Conservation (phyloP, 495 filamentous ascomycete genomes). For the Annulohypoxylon bovei region DNA sequence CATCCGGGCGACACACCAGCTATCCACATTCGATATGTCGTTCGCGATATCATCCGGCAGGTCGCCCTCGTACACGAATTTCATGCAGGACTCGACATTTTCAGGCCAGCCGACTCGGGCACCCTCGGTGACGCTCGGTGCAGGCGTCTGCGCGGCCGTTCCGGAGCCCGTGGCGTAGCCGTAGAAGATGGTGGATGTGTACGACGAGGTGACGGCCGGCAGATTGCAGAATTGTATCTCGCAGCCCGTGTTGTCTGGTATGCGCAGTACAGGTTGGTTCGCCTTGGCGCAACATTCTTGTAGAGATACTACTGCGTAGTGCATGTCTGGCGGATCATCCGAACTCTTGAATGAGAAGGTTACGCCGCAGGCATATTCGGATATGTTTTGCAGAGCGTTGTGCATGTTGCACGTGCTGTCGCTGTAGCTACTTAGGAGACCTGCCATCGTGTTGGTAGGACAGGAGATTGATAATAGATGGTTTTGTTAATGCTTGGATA, state of each 20-base stretch:
- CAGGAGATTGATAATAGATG: background rate
- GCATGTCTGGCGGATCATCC: conserved; percentile 39
- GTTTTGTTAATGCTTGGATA: background rate
- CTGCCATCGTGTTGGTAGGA: conserved; percentile 20
- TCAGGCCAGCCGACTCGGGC: background rate
- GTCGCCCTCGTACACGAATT: conserved; percentile 39
- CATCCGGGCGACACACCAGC: conserved; percentile 31
- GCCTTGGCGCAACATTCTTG: conserved; percentile 35
- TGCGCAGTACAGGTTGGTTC: conserved; percentile 33
- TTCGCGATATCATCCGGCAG: conserved; percentile 28
- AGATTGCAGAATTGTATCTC: conserved; percentile 42
- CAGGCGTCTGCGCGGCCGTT: conserved; percentile 22
- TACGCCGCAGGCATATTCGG: conserved; percentile 36
- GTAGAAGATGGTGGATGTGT: conserved; percentile 13
- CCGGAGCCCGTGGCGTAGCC: conserved; percentile 21
- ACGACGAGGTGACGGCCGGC: conserved; percentile 22
- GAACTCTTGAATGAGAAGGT: conserved; percentile 35
- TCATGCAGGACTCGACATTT: conserved; percentile 30
- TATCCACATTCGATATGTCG: conserved; percentile 11
- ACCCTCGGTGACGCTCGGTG: conserved; percentile 21
- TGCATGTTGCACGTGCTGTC: conserved; percentile 42
- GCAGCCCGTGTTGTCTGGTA: conserved; percentile 43
- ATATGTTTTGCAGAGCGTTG: conserved; percentile 40
- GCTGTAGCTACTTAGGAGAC: conserved; percentile 23
- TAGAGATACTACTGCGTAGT: conserved; percentile 41